A percentile compares a stretch with the other conserved stretches of the same genome.
These are phyloP conservation scores for Schizochytrium sp. DNA, from an alignment of 108 stramenopile species.

Conservation along the genomic window DNA sequence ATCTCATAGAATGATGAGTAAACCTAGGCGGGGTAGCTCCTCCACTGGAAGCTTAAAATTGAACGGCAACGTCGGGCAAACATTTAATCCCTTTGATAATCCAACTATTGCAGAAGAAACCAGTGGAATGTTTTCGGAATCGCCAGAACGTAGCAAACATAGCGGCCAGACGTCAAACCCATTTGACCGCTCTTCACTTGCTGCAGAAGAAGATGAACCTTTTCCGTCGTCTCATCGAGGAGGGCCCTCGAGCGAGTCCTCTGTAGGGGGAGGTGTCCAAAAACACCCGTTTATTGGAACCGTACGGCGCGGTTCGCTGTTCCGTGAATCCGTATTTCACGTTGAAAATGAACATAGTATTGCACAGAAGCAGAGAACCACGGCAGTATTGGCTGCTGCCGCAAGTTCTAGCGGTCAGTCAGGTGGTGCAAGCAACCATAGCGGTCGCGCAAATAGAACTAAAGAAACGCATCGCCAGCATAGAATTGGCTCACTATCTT, in stretches of 20 bases:
- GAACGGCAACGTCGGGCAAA: too few relatives aligned
- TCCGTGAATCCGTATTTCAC: conserved; percentile 37
- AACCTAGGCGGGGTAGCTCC: too few relatives aligned
- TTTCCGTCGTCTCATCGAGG: not conserved
- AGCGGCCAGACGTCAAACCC: not conserved
- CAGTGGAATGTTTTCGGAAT: too few relatives aligned
- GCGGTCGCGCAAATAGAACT: not conserved
- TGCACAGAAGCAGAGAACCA: not conserved
- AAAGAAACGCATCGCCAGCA: not conserved
- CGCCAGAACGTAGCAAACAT: too few relatives aligned
- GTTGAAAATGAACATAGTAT: conserved; percentile 42
- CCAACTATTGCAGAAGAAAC: too few relatives aligned
- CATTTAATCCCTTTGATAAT: too few relatives aligned
- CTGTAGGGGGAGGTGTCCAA: not conserved
- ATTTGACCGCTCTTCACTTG: not conserved
- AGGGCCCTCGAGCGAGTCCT: conserved; percentile 20
- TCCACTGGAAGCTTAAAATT: too few relatives aligned
- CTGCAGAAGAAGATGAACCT: not conserved
- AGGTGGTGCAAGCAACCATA: not conserved
- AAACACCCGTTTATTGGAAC: conserved; percentile 57
- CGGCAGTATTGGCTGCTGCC: not conserved
- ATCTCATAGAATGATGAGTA: too few relatives aligned
- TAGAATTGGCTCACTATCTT: conserved; percentile 17
- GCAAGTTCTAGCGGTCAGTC: not conserved
- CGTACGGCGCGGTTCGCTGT: conserved; percentile 4